These are phyloP conservation scores for Eragrostis curvula DNA, from an alignment of 176 grass and related monocot species.

Conservation along the genomic window DNA sequence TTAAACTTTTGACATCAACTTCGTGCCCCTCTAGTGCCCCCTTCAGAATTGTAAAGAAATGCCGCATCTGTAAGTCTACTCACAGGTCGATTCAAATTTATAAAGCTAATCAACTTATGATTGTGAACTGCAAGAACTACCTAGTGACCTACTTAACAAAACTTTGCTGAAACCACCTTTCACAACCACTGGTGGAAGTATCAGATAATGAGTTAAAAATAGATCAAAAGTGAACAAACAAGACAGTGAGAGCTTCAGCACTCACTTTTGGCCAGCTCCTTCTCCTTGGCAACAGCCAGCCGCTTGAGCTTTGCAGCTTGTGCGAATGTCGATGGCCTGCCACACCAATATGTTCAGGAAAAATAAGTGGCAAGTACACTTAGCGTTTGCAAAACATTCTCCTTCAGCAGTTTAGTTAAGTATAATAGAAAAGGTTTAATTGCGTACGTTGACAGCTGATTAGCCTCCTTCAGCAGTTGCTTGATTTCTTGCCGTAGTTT, in stretches of 20 bases:
- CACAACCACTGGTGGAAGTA: neutral
- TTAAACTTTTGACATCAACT: neutral
- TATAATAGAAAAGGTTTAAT: conserved; percentile 19
- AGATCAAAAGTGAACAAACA: neutral
- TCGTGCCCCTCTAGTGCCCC: no score
- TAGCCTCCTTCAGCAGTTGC: conserved; percentile 75
- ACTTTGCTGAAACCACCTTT: no score
- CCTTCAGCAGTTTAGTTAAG: neutral
- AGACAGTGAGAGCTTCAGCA: neutral
- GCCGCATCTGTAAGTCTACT: neutral
- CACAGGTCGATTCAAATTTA: neutral
- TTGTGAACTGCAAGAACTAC: neutral
- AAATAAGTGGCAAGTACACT: neutral
- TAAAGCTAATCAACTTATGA: neutral
- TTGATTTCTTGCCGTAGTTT: conserved; percentile 74
- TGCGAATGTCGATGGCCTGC: conserved; percentile 96
- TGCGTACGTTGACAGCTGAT: conserved; percentile 69
- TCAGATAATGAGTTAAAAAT: neutral
- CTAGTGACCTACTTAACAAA: neutral
- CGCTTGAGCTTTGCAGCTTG: conserved; percentile 91
- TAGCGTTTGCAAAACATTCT: neutral
- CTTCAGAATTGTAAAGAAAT: no score
- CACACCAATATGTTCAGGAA: conserved; percentile 12
- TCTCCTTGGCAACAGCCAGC: conserved; percentile 82
- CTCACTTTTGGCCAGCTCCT: conserved; percentile 74